Evolutionary conservation across 108 stramenopile species (phyloP).

Genomic region (Conticribra guillardii): DNA sequence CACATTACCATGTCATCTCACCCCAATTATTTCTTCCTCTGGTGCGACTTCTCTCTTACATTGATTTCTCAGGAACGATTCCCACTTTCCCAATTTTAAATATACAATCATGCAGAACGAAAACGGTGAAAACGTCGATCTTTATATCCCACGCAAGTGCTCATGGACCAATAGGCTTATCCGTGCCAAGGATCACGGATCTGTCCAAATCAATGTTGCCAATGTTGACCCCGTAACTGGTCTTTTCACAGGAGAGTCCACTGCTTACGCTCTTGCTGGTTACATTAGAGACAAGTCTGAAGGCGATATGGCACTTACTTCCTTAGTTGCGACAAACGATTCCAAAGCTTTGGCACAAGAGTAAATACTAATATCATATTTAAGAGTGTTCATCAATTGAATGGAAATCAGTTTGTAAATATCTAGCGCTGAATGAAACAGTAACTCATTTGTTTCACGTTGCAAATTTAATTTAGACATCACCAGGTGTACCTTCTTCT

Average conservation of each 20-base stretch:
- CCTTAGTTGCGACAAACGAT: slow-evolving; percentile 81
- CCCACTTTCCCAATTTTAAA: background rate
- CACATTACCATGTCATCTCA: too few relatives aligned
- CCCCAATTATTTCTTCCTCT: too few relatives aligned
- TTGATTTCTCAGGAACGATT: background rate
- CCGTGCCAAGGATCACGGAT: slow-evolving; percentile 93
- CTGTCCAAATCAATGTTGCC: slow-evolving; percentile 97
- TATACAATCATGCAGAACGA: slow-evolving; percentile 92
- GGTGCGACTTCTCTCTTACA: too few relatives aligned
- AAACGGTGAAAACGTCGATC: slow-evolving; percentile 94
- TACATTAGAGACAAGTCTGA: slow-evolving; percentile 93
- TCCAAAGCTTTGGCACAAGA: slow-evolving; percentile 42
- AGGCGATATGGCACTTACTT: slow-evolving; percentile 91
- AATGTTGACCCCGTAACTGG: slow-evolving; percentile 95
- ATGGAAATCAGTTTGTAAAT: too few relatives aligned
- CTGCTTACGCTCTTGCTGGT: slow-evolving; percentile 85
- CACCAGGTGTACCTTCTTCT: too few relatives aligned
- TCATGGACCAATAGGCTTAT: slow-evolving; percentile 96
- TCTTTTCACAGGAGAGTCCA: slow-evolving; percentile 83
- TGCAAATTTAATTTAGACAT: too few relatives aligned
- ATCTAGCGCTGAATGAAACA: too few relatives aligned
- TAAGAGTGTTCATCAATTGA: background rate
- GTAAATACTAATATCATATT: slow-evolving; percentile 11
- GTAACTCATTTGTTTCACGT: too few relatives aligned
- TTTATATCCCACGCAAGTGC: slow-evolving; percentile 99